Evolutionary conservation across 192 early-diverging fungal genomes (phyloP), one percentile per base, ranked within the genome.

Genomic region (Tieghemiomyces parasiticus): DNA sequence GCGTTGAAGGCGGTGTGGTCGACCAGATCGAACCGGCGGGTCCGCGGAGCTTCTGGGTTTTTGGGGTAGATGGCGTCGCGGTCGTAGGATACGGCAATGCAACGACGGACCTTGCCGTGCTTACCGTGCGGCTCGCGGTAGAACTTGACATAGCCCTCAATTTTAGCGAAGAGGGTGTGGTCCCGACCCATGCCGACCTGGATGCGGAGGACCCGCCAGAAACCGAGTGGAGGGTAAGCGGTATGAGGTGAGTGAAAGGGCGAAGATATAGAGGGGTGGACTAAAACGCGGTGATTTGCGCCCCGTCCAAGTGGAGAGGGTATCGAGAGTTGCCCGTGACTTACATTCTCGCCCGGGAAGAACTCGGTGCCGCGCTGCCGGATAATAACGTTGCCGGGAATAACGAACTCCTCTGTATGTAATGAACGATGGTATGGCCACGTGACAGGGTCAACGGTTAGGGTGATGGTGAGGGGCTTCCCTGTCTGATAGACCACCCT

Each of bases 311-410:
- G n/a, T n/a, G n/a, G n/a, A n/a, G n/a, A n/a, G n/a, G n/a, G n/a
- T n/a, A n/a, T n/a, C n/a, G n/a, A n/a, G n/a, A n/a, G n/a, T n/a
- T n/a, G n/a, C n/a, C n/a, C n/a, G n/a, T n/a, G n/a, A n/a, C 65
- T 64, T 61, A 86, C 87, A 62, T 90, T 79, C 61, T 87, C 84
- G 19, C 88, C 88, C 10, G 88, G 81, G 53, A 84, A 81, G 63
- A 88, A 88, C 60, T 78, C 73, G 51, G 84, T 88, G 4, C 88
- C 88, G 54, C 84, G 72, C 64, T 90, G 88, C 63, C 88, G 80
- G 45, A 87, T 81, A 63, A 90, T 82, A 56, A 90, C 88, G 65
- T 87, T 84, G 31, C 88, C 88, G 0, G 83, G 74, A 44, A 83
- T 71, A 25, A 88, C 88, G 38, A 72, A 73, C 66, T 90, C 79